Evolutionary conservation across 331 rosid species (phyloP).

Genomic region (Telfairia occidentalis): DNA sequence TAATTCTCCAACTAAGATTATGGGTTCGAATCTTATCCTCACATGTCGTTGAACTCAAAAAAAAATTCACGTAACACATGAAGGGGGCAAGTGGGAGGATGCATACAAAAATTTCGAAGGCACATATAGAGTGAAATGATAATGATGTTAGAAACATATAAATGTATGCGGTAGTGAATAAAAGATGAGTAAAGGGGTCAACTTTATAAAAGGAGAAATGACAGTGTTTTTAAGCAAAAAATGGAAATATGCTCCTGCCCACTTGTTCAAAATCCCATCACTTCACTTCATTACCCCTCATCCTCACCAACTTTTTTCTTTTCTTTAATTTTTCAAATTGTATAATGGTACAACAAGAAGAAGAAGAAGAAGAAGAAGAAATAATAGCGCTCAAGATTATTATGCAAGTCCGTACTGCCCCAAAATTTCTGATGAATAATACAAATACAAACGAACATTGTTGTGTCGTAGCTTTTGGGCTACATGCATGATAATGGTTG

Average conservation of each 20-base stretch:
- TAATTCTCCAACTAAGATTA: no score
- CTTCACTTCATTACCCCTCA: background rate
- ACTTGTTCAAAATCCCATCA: background rate
- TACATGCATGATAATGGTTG: background rate
- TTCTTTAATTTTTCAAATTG: background rate
- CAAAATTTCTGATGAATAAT: background rate
- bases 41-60: background rate
- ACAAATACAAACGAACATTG: background rate
- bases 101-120: background rate
- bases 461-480: background rate
- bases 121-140: background rate
- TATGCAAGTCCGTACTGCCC: background rate
- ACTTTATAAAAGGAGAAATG: constrained; percentile 5
- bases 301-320: background rate
- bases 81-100: background rate
- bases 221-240: background rate
- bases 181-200: background rate
- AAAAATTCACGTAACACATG: background rate
- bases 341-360: no score
- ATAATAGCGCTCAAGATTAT: no score
- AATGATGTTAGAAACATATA: background rate
- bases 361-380: no score
- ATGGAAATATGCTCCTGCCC: constrained; percentile 1
- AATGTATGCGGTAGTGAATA: background rate
- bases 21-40: no score